Conservation (phyloP, 164 flowering plant species). For the Magnolia changhungtana region DNA sequence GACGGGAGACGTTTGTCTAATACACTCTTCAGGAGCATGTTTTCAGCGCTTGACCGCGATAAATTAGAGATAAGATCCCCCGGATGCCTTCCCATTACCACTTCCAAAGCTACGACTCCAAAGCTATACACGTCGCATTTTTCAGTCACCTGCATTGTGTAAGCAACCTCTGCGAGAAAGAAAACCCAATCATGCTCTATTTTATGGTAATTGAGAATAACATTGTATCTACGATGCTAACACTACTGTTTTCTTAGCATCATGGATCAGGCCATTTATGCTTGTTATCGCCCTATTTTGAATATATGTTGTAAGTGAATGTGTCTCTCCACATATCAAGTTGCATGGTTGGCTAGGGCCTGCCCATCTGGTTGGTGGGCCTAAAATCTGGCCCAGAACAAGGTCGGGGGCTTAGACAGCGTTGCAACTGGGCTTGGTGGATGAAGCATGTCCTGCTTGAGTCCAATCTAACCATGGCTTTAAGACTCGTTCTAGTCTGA, state of each 20-base stretch:
- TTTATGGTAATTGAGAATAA: background rate
- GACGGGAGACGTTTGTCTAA: constrained; percentile 9
- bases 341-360: no score
- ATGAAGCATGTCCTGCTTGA: no score
- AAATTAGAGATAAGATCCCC: constrained; percentile 4
- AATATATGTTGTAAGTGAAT: no score
- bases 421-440: no score
- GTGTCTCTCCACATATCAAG: no score
- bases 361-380: no score
- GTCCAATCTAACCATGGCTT: no score
- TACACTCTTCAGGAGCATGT: constrained; percentile 1
- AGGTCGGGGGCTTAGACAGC: no score
- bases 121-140: constrained; percentile 3
- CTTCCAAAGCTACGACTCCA: background rate
- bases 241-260: background rate
- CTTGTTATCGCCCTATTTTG: no score
- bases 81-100: constrained; percentile 7
- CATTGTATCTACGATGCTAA: background rate
- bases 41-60: background rate
- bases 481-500: no score
- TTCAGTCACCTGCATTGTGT: constrained; percentile 1
- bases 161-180: constrained; percentile 6
- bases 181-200: background rate
- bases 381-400: no score
- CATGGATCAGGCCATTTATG: no score